Evolutionary conservation across 2,329 filamentous ascomycete genomes (phyloP), one percentile per base, ranked within the genome.

Genomic region (Trichoderma sp.): DNA sequence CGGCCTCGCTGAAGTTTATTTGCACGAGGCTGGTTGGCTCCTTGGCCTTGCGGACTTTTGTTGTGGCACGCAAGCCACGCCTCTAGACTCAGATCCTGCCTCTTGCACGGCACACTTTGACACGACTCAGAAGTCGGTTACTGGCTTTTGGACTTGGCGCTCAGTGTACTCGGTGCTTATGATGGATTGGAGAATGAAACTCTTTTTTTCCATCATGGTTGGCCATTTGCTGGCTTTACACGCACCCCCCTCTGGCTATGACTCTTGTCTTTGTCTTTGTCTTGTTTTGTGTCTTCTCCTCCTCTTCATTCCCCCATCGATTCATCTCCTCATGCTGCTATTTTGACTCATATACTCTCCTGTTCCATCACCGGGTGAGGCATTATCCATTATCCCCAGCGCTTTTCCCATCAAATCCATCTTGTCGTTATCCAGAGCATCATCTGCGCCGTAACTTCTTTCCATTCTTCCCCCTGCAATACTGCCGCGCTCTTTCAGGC

Each of bases 1-100:
- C n/a, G 52, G 27, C 52, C 17, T 54, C 52, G 29, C 17, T 19
- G 9, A 34, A 54, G 27, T 34, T 13, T 32, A 13, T 17, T 34
- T 9, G 52, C 27, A 54, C 52, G 17, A 54, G 52, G 52, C 56
- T 63, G 56, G 25, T 32, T 45, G 59, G 48, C 17, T 53, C 48
- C 32, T n/a, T 53, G 59, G 19, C 22, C 59, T 35, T 48, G 50
- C 25, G 61, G 37, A 65, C 61, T 65, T 65, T 65, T 65, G 61
- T 65, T 48, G 52, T 65, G 27, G 27, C 39, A 57, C 61, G 29
- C 50, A 64, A 64, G 60, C 50, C 60, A 56, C 61, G 50, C 61
- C n/a, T 32, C 5, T 19, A 65, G 61, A 48, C 61, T 48, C 37
- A 65, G 52, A 65, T 57, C 61, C 61, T 65, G 27, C 52, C 9